phyloP scores from a whole-genome alignment of 2,329 filamentous ascomycete genomes.

The Aureobasidium zeae region DNA sequence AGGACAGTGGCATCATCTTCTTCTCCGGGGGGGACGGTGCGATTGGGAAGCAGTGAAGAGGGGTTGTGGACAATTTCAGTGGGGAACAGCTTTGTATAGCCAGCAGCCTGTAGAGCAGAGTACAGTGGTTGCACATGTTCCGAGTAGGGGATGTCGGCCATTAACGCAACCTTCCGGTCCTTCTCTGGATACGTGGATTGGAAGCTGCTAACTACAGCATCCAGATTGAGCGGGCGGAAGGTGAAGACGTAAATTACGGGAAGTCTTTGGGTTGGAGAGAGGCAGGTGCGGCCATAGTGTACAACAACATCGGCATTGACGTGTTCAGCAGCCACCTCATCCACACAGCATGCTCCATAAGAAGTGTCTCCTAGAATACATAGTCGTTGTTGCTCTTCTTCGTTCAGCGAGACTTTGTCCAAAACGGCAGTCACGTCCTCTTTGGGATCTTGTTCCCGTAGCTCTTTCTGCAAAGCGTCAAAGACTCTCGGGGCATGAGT shows the following conservation, averaged over 20 bases:
- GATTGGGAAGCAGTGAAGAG: conserved; percentile 72
- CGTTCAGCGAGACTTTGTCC: conserved; percentile 2
- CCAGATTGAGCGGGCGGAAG: conserved; percentile 55
- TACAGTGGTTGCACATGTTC: conserved; percentile 58
- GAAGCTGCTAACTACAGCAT: conserved; percentile 53
- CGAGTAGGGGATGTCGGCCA: conserved; percentile 83
- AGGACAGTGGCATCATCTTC: conserved; percentile 42
- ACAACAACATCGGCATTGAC: conserved; percentile 83
- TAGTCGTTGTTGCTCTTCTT: conserved; percentile 39
- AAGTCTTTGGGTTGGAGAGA: conserved; percentile 78
- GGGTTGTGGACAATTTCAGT: conserved; percentile 72
- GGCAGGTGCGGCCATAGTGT: conserved; percentile 85
- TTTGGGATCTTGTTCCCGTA: conserved; percentile 24
- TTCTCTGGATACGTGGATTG: conserved; percentile 57
- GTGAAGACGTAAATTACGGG: conserved; percentile 92
- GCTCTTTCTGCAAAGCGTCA: conserved; percentile 49
- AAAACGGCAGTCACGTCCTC: conserved; percentile 5
- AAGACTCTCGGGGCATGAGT: conserved; percentile 74
- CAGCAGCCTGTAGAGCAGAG: conserved; percentile 45
- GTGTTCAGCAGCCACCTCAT: conserved; percentile 93
- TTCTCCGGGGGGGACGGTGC: conserved; percentile 52
- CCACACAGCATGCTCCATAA: conserved; percentile 93
- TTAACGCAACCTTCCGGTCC: conserved; percentile 59
- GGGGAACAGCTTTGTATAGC: conserved; percentile 61
- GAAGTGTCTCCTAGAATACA: conserved; percentile 92